Conservation (phyloP, 1,284 basidiomycete species). For the Stygiomarasmius scandens region DNA sequence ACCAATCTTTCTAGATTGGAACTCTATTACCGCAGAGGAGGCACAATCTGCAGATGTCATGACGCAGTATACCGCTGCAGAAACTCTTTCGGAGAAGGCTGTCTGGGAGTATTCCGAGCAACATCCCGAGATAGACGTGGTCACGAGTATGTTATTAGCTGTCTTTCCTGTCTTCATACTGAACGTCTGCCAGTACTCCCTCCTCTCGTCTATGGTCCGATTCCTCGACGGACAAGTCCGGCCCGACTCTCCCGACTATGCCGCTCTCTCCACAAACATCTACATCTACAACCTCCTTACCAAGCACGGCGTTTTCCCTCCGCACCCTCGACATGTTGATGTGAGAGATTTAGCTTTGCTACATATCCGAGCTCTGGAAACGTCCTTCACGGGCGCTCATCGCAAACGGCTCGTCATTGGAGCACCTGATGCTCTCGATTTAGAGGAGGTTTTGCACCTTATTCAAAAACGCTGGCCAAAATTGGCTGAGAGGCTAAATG, state of each 20-base stretch:
- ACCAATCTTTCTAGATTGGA: conserved; percentile 6
- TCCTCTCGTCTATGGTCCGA: not conserved
- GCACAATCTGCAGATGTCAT: not conserved
- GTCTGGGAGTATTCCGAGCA: conserved; percentile 3
- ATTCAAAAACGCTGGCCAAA: no score
- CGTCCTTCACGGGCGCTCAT: no score
- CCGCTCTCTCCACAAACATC: not conserved
- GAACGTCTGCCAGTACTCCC: not conserved
- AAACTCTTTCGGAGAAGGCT: conserved; percentile 6
- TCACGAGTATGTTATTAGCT: not conserved
- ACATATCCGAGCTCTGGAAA: not conserved
- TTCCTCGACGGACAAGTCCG: not conserved
- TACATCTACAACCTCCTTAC: conserved; percentile 7
- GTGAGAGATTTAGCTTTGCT: conserved; percentile 3
- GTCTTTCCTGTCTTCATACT: not conserved
- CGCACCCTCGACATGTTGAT: not conserved
- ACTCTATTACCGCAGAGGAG: conserved; percentile 4
- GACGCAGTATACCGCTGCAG: conserved; percentile 2
- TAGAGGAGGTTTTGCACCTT: no score
- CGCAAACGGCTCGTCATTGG: no score
- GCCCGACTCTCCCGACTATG: not conserved
- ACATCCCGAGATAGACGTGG: conserved; percentile 7
- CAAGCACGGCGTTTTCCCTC: not conserved
- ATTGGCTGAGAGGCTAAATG: no score
- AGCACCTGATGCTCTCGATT: no score